phyloP scores from a whole-genome alignment of 148 eudicot species.

The Hydrangea macrophylla region DNA sequence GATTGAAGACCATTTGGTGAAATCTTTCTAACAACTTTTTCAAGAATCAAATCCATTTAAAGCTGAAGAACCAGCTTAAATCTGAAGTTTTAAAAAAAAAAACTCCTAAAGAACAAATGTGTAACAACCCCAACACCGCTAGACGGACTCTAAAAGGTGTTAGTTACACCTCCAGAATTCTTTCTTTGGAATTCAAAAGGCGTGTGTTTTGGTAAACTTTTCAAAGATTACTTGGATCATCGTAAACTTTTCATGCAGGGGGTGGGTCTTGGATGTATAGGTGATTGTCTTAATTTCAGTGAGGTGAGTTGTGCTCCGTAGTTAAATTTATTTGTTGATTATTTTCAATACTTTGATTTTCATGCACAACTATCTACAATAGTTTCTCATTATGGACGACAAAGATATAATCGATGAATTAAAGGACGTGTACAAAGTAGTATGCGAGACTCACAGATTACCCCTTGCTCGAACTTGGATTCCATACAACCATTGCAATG shows the following conservation, averaged over 20 bases:
- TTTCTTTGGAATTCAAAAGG: too few relatives aligned
- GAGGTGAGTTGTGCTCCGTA: neutral
- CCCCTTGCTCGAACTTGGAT: constrained; percentile 36
- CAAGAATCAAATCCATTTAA: too few relatives aligned
- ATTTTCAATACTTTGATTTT: neutral
- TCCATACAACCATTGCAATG: constrained; percentile 23
- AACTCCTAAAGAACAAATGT: too few relatives aligned
- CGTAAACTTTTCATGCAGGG: neutral
- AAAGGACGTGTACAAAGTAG: constrained; percentile 16
- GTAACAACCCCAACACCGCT: too few relatives aligned
- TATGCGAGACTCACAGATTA: constrained; percentile 19
- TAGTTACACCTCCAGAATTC: too few relatives aligned
- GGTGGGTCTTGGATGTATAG: neutral
- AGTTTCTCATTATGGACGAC: constrained; percentile 12
- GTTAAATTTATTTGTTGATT: neutral
- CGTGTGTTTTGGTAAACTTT: too few relatives aligned
- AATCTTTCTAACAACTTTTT: too few relatives aligned
- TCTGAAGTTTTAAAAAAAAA: too few relatives aligned
- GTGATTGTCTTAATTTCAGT: neutral
- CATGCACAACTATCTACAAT: neutral
- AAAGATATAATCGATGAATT: constrained; percentile 21
- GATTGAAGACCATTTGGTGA: too few relatives aligned
- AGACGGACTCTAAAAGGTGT: too few relatives aligned
- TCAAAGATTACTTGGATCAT: neutral
- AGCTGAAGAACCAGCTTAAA: too few relatives aligned